phyloP scores from a whole-genome alignment of 139 green algal species.

The Volvox africanus region DNA sequence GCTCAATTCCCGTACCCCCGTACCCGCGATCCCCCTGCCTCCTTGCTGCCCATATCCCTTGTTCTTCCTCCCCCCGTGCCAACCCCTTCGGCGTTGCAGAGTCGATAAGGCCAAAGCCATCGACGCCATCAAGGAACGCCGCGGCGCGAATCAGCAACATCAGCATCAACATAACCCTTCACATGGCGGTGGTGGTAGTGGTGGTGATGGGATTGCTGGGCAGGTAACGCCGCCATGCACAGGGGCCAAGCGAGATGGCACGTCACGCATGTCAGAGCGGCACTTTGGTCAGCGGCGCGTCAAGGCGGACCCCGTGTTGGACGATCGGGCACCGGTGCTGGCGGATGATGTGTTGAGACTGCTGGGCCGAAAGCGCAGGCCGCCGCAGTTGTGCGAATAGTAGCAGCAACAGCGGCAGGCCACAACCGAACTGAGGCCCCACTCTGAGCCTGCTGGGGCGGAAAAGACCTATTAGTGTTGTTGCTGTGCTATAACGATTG shows the following conservation, averaged over 20 bases:
- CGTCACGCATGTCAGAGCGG: conserved; percentile 37
- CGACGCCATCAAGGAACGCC: conserved; percentile 62
- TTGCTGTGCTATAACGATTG: no score
- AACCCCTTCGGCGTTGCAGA: no score
- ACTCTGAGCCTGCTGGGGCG: not conserved
- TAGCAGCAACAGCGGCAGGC: not conserved
- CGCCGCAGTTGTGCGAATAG: not conserved
- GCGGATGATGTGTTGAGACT: conserved; percentile 69
- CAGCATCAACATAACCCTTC: not conserved
- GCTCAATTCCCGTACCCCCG: not conserved
- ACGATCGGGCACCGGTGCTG: conserved; percentile 52
- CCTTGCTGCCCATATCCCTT: no score
- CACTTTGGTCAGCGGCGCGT: conserved; percentile 70
- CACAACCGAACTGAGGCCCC: not conserved
- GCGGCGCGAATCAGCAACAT: conserved; percentile 11
- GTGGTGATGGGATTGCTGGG: not conserved
- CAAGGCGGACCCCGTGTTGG: conserved; percentile 72
- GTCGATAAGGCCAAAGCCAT: conserved; percentile 71
- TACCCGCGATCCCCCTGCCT: not conserved
- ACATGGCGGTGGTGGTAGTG: not conserved
- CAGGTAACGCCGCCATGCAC: not conserved
- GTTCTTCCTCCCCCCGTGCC: no score
- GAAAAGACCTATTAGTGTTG: no score
- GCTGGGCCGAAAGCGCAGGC: conserved; percentile 42
- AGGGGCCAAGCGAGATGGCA: not conserved